These are phyloP conservation scores for Neurospora sp. DNA, from an alignment of 495 filamentous ascomycete genomes.

Conservation along the genomic window DNA sequence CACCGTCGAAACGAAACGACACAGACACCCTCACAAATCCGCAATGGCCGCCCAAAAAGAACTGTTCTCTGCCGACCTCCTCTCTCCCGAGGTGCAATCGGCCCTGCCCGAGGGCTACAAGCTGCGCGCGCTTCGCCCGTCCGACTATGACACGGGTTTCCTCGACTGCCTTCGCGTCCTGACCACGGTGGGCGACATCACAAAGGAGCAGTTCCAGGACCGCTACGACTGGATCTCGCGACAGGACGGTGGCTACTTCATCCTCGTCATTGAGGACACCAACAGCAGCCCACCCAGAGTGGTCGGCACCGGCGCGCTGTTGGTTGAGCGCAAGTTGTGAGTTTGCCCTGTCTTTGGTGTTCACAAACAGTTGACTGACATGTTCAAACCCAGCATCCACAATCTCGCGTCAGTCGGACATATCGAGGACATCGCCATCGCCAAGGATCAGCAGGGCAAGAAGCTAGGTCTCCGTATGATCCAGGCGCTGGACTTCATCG, in stretches of 20 bases:
- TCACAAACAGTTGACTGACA: neutral
- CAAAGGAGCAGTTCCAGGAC: conserved; percentile 59
- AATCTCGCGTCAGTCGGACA: conserved; percentile 75
- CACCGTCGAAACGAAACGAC: neutral
- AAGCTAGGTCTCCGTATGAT: conserved; percentile 89
- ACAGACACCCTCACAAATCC: neutral
- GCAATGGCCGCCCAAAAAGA: conserved; percentile 39
- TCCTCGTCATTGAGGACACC: conserved; percentile 72
- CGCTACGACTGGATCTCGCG: conserved; percentile 77
- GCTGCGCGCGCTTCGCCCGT: conserved; percentile 66
- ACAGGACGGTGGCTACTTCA: conserved; percentile 72
- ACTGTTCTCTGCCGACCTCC: conserved; percentile 68
- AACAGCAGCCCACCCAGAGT: conserved; percentile 38
- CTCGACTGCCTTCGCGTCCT: conserved; percentile 85
- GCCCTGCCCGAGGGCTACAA: conserved; percentile 70
- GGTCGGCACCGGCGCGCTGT: conserved; percentile 77
- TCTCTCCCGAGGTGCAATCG: conserved; percentile 63
- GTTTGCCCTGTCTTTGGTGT: conserved; percentile 8
- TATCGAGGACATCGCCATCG: conserved; percentile 96
- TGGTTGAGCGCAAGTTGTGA: conserved; percentile 81
- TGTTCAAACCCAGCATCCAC: conserved; percentile 46
- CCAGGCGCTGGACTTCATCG: conserved; percentile 84
- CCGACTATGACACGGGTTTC: conserved; percentile 71
- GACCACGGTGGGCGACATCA: conserved; percentile 86
- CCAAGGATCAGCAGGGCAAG: conserved; percentile 90